These are phyloP conservation scores for Lumnitzera littorea DNA, from an alignment of 345 rosid species.

Conservation along the genomic window DNA sequence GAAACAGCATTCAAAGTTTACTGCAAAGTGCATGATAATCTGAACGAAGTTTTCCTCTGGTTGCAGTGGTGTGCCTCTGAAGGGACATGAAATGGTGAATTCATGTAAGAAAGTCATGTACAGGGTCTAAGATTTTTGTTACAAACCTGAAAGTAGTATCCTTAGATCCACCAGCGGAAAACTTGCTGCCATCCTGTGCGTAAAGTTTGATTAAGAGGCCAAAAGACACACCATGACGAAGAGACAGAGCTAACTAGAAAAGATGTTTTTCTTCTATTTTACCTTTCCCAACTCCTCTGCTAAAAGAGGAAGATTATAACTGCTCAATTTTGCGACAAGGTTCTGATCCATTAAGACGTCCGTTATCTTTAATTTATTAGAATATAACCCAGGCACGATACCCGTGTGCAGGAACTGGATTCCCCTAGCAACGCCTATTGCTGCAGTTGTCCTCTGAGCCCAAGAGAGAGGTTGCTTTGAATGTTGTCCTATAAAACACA, in stretches of 20 bases:
- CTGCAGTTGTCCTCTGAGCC: conserved; percentile 79
- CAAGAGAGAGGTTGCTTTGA: conserved; percentile 46
- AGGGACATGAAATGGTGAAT: too few species aligned
- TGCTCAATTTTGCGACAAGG: conserved; percentile 70
- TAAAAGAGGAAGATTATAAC: conserved; percentile 75
- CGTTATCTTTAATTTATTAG: conserved; percentile 71
- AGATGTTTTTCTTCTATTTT: conserved; percentile 1
- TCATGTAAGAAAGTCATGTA: too few species aligned
- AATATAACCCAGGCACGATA: conserved; percentile 72
- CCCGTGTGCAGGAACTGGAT: conserved; percentile 89
- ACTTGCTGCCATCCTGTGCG: conserved; percentile 48
- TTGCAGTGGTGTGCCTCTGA: too few species aligned
- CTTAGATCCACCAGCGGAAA: conserved; percentile 32
- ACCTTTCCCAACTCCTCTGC: conserved; percentile 65
- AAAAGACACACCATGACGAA: neutral
- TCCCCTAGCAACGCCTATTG: conserved; percentile 83
- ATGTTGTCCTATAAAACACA: conserved; percentile 34
- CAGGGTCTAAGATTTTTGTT: too few species aligned
- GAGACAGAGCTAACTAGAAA: neutral
- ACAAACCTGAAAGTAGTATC: conserved; percentile 18
- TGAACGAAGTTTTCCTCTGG: too few species aligned
- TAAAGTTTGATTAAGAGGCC: conserved; percentile 1
- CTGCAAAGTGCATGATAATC: too few species aligned
- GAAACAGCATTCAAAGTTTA: neutral
- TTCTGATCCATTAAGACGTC: conserved; percentile 83